These are phyloP conservation scores for Santalum album DNA, from an alignment of 164 flowering plant species.

Conservation along the genomic window DNA sequence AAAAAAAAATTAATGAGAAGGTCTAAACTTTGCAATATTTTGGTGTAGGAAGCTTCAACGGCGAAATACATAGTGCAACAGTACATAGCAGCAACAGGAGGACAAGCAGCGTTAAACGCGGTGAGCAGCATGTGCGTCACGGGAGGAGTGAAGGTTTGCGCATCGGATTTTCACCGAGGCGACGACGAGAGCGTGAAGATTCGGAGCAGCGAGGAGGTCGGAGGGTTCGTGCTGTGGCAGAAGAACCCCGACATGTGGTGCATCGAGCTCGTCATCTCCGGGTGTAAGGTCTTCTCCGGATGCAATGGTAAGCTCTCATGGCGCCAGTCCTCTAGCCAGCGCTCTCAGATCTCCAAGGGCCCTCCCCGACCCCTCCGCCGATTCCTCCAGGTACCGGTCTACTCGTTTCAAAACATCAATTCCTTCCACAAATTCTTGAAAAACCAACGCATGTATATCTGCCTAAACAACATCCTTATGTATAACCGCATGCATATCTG, in stretches of 20 bases:
- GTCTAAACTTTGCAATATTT: too few relatives aligned
- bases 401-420: too few relatives aligned
- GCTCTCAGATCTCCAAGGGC: constrained; percentile 20
- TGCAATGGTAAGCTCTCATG: constrained; percentile 36
- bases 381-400: constrained; percentile 38
- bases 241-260: constrained; percentile 43
- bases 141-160: constrained; percentile 29
- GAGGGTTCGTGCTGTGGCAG: constrained; percentile 45
- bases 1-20: too few relatives aligned
- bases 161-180: constrained; percentile 35
- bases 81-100: constrained; percentile 43
- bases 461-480: too few relatives aligned
- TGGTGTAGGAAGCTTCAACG: constrained; percentile 34
- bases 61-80: constrained; percentile 46
- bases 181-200: constrained; percentile 17
- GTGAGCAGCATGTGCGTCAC: constrained; percentile 38
- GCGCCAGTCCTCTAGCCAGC: constrained; percentile 41
- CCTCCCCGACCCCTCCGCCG: constrained; percentile 42
- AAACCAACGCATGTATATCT: too few relatives aligned
- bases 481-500: too few relatives aligned
- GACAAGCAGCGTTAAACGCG: constrained; percentile 30
- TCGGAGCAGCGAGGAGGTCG: constrained; percentile 22
- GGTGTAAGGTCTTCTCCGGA: constrained; percentile 38
- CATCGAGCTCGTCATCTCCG: constrained; percentile 34
- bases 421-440: too few relatives aligned